Conservation (phyloP, 2,329 filamentous ascomycete genomes). For the Fusarium sp. region DNA sequence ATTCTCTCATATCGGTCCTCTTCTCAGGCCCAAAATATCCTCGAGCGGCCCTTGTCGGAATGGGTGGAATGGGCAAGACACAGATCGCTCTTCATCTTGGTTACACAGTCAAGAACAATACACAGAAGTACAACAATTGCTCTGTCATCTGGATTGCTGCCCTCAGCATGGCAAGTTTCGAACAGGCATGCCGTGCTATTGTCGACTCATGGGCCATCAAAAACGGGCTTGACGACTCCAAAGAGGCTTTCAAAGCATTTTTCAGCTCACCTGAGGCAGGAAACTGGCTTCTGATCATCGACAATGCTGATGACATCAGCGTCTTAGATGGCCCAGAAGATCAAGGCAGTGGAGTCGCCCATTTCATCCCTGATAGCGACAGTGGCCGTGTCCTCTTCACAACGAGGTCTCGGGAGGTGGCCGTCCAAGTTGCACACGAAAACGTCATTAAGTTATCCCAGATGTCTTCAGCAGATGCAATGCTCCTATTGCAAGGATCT, state of each 20-base stretch:
- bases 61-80: conserved; percentile 2
- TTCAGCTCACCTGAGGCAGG: conserved; percentile 49
- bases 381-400: conserved; percentile 56
- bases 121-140: rapidly evolving
- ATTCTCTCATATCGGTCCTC: rapidly evolving
- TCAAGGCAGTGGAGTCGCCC: conserved; percentile 21
- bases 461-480: conserved; percentile 41
- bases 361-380: conserved; percentile 51
- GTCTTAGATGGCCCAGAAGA: conserved; percentile 26
- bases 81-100: not conserved
- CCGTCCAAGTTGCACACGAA: not conserved
- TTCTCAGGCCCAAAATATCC: not conserved
- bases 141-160: conserved; percentile 2
- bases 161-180: not conserved
- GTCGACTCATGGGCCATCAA: not conserved
- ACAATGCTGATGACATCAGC: conserved; percentile 59
- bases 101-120: not conserved
- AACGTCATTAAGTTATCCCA: not conserved
- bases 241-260: conserved; percentile 5
- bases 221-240: rapidly evolving
- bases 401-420: conserved; percentile 51
- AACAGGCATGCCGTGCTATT: not conserved
- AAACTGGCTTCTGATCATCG: conserved; percentile 59
- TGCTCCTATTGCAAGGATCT: conserved; percentile 39
- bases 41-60: not conserved